Conservation (phyloP, 2,329 filamentous ascomycete species). For the Pseudohalonectria lignicola region DNA sequence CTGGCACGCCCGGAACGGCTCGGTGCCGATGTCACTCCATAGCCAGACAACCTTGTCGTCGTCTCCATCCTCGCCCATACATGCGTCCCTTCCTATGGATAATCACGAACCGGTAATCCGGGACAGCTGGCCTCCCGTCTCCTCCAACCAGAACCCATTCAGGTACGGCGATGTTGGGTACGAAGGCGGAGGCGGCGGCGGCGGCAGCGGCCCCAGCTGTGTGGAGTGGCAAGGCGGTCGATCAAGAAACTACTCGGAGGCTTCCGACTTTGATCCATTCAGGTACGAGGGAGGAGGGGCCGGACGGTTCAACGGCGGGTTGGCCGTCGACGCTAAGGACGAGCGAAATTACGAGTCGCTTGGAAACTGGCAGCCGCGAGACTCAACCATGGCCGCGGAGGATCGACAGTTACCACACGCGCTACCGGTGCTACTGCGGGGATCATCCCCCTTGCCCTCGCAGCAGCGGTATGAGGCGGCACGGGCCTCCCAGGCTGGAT, state of each 20-base stretch:
- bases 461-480: too few relatives aligned
- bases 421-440: too few relatives aligned
- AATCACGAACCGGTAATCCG: slow-evolving; percentile 21
- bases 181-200: too few relatives aligned
- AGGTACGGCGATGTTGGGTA: too few relatives aligned
- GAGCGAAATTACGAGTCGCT: too few relatives aligned
- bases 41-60: slow-evolving; percentile 24
- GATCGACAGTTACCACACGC: slow-evolving; percentile 1
- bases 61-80: slow-evolving; percentile 17
- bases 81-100: slow-evolving; percentile 12
- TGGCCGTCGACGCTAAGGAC: not conserved
- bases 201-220: too few relatives aligned
- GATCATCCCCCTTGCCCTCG: too few relatives aligned
- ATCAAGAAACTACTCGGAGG: not conserved
- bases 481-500: too few relatives aligned
- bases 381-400: not conserved
- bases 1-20: slow-evolving; percentile 18
- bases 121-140: slow-evolving; percentile 17
- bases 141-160: slow-evolving; percentile 3
- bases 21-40: slow-evolving; percentile 20
- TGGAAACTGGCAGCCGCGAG: slow-evolving; percentile 4
- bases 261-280: slow-evolving; percentile 16
- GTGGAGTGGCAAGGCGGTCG: too few relatives aligned
- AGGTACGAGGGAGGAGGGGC: slow-evolving; percentile 4
- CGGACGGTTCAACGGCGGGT: not conserved